A percentile compares a stretch with the other conserved stretches of the same genome.
Evolutionary conservation across 331 rosid genomes (phyloP).

Genomic region (Quercus tomentella): DNA sequence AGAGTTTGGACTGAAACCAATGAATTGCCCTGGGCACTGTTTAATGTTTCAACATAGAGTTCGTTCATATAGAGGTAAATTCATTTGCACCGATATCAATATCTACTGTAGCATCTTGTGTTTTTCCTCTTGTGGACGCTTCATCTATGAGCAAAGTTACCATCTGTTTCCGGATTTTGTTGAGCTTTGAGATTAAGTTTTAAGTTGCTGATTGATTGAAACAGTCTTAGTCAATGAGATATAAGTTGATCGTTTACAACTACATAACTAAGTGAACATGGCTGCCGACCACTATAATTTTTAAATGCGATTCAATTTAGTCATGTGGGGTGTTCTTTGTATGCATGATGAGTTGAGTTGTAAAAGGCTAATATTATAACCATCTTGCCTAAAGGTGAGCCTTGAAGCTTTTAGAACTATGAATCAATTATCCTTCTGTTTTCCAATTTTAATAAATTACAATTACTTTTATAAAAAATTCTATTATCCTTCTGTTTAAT

Average conservation of each 20-base stretch:
- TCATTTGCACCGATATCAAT: not conserved
- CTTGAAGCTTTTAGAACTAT: not conserved
- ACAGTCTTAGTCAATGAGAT: not conserved
- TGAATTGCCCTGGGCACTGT: conserved; percentile 99
- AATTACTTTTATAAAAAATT: not conserved
- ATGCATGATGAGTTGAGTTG: not conserved
- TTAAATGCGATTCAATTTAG: not conserved
- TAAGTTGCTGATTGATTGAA: not conserved
- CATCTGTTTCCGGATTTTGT: not conserved
- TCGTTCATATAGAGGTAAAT: conserved; percentile 90
- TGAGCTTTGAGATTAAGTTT: not conserved
- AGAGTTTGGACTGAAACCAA: conserved; percentile 96
- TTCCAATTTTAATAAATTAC: too few species aligned
- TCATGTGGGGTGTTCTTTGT: not conserved
- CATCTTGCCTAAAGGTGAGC: not conserved
- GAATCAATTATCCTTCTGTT: not conserved
- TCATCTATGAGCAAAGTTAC: not conserved
- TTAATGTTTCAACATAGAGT: conserved; percentile 94
- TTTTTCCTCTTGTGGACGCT: not conserved
- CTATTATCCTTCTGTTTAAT: not conserved
- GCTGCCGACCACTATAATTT: not conserved
- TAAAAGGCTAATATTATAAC: not conserved
- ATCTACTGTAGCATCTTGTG: not conserved
- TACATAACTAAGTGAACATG: not conserved
- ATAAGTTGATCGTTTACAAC: not conserved